A percentile compares a stretch with the other conserved stretches of the same genome.
Evolutionary conservation across 805 yeast genomes (phyloP).

Genomic region (Metschnikowia picachoensis): DNA sequence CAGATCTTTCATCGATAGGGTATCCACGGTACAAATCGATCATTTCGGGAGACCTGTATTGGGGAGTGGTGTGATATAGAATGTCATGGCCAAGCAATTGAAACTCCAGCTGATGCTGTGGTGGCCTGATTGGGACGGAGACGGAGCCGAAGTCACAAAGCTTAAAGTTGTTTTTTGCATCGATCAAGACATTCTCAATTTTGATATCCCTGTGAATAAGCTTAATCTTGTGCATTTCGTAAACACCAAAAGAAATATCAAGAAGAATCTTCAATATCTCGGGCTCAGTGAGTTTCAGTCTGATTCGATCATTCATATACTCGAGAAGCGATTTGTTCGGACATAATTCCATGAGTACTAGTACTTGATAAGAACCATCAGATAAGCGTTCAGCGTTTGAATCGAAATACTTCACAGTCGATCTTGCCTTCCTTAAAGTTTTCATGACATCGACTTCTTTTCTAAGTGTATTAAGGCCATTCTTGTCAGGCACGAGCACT

Average conservation of each 20-base stretch:
- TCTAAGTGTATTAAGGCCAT: slow-evolving; percentile 59
- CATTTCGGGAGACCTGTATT: slow-evolving; percentile 95
- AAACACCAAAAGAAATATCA: slow-evolving; percentile 75
- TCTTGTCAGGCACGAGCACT: slow-evolving; percentile 68
- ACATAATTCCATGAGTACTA: slow-evolving; percentile 90
- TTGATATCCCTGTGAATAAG: slow-evolving; percentile 90
- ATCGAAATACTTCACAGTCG: slow-evolving; percentile 68
- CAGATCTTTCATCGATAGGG: slow-evolving; percentile 88
- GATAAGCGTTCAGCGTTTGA: slow-evolving; percentile 66
- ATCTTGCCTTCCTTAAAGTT: slow-evolving; percentile 49
- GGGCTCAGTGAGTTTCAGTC: slow-evolving; percentile 68
- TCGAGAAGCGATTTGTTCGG: slow-evolving; percentile 83
- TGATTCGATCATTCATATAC: slow-evolving; percentile 81
- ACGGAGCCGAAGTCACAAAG: slow-evolving; percentile 94
- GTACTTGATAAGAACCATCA: slow-evolving; percentile 68
- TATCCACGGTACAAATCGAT: slow-evolving; percentile 76
- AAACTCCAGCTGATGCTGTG: slow-evolving; percentile 69
- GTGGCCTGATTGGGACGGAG: slow-evolving; percentile 63
- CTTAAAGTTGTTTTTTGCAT: slow-evolving; percentile 64
- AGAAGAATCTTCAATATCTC: slow-evolving; percentile 82
- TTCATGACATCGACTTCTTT: slow-evolving; percentile 82
- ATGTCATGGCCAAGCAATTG: slow-evolving; percentile 79
- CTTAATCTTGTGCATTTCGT: slow-evolving; percentile 77
- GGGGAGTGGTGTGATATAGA: slow-evolving; percentile 90
- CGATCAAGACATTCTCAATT: slow-evolving; percentile 89